phyloP scores from a whole-genome alignment of 768 basidiomycete species.

The Rhizopogon salebrosus region DNA sequence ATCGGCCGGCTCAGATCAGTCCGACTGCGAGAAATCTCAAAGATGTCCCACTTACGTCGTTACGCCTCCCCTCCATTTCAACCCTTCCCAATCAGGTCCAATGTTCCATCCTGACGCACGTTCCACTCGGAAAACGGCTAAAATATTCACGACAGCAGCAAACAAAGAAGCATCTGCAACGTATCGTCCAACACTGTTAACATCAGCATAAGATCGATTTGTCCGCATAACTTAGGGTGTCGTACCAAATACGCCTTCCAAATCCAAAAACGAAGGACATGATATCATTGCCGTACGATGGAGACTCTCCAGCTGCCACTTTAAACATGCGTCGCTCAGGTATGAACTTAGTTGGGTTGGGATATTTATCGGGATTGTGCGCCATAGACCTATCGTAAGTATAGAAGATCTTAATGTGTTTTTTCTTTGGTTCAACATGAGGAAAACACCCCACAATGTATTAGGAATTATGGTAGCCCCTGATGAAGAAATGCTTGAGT shows the following conservation, averaged over 20 bases:
- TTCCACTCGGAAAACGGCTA: conserved; percentile 14
- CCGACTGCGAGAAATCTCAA: neutral
- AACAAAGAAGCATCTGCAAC: conserved; percentile 36
- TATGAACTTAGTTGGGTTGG: conserved; percentile 32
- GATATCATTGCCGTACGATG: conserved; percentile 1
- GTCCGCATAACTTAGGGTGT: neutral
- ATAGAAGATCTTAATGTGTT: neutral
- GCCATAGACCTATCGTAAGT: conserved; percentile 24
- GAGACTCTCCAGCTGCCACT: neutral
- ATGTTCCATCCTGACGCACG: conserved; percentile 11
- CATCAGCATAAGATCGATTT: neutral
- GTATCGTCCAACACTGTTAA: conserved; percentile 35
- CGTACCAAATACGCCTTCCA: conserved; percentile 34
- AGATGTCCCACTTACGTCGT: conserved; percentile 15
- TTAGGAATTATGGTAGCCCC: conserved; percentile 20
- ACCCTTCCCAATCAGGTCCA: conserved; percentile 15
- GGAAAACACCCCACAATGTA: conserved; percentile 8
- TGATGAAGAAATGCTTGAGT: neutral
- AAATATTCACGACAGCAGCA: conserved; percentile 18
- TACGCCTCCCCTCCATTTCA: conserved; percentile 14
- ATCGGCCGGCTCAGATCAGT: neutral
- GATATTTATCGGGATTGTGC: conserved; percentile 32
- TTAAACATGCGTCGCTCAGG: conserved; percentile 31
- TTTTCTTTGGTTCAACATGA: neutral
- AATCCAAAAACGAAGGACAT: conserved; percentile 28